A percentile compares a stretch with the other conserved stretches of the same genome.
phyloP scores from a whole-genome alignment of 768 basidiomycete species.

The Psilocybe azurescens region DNA sequence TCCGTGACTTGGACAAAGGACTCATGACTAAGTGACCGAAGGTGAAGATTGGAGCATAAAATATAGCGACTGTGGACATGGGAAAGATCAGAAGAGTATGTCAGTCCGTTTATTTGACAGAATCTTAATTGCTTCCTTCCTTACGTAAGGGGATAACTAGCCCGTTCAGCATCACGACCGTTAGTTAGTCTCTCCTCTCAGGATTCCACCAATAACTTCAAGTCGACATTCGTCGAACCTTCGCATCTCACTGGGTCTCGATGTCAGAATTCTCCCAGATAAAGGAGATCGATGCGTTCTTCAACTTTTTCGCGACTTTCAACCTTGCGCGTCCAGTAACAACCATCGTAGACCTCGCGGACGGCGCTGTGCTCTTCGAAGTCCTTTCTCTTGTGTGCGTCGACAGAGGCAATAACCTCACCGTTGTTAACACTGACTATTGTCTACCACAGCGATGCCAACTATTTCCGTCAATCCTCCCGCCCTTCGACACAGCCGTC shows the following conservation, averaged over 20 bases:
- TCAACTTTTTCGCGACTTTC: conserved; percentile 82
- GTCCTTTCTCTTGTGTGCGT: conserved; percentile 78
- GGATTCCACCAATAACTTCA: not conserved
- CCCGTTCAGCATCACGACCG: conserved; percentile 6
- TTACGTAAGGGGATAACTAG: conserved; percentile 4
- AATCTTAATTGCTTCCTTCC: not conserved
- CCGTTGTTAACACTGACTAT: not conserved
- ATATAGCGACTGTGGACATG: not conserved
- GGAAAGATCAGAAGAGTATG: too few species aligned
- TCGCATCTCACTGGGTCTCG: not conserved
- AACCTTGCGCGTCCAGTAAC: conserved; percentile 67
- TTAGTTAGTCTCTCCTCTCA: not conserved
- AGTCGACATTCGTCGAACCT: not conserved
- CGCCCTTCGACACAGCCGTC: conserved; percentile 65
- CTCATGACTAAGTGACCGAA: not conserved
- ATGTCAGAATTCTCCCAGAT: conserved; percentile 45
- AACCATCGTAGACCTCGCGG: conserved; percentile 73
- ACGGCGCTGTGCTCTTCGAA: conserved; percentile 78
- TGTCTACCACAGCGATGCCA: conserved; percentile 61
- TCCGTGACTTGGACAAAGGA: not conserved
- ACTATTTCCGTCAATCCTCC: conserved; percentile 73
- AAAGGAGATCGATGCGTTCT: conserved; percentile 81
- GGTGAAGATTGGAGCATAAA: not conserved
- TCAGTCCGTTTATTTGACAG: not conserved
- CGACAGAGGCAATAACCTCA: conserved; percentile 10